Base-by-base conservation (phyloP, 495 filamentous ascomycete species). In the Tuber aestivum region DNA sequence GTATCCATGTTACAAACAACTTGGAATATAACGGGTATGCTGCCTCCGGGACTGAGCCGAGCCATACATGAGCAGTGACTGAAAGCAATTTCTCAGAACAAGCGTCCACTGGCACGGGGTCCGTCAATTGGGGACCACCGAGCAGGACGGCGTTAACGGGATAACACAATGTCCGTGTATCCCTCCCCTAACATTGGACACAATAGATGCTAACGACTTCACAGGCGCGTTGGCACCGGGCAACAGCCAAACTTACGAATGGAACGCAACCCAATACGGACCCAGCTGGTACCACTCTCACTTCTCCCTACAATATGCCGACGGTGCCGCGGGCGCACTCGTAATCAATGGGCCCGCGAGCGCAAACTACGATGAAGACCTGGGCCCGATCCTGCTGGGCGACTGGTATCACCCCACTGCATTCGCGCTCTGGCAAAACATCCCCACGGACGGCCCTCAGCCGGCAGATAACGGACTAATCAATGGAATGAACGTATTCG, bases 141-240 rank as follows among this genome's bases (percentile, higher is more conserved):
- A 85, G 71, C 88, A 88, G 87, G 91, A 93, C 82, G 91, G 91
- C 21, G 84, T 86, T 32, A 84, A 85, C 16, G 86, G 85, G 0
- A 86, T 91, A 21, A 89, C 88, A n/a, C 90, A 92, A 82, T 94
- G 92, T 92, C 75, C 84, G 88, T 8, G 88, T 89, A 12, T 86
- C 86, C 38, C 69, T 79, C 35, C 85, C 76, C 38, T 85, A 83
- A 78, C 87, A 83, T 83, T 83, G 42, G 85, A 88, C 83, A 83
- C n/a, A n/a, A n/a, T 75, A 44, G 84, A 86, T 6, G 83, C 84
- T 71, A 84, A 88, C 48, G 88, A 89, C 77, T 86, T 87, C 56
- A 84, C 85, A 16, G 84, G 56, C 56, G n/a, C 56, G 3, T 16
- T 65, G 0, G 10, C 56, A 20, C 82, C 41, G 87, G 87, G 87